These are phyloP conservation scores for Picochlorum costavermella DNA, from an alignment of 139 green algal genomes.

Conservation along the genomic window DNA sequence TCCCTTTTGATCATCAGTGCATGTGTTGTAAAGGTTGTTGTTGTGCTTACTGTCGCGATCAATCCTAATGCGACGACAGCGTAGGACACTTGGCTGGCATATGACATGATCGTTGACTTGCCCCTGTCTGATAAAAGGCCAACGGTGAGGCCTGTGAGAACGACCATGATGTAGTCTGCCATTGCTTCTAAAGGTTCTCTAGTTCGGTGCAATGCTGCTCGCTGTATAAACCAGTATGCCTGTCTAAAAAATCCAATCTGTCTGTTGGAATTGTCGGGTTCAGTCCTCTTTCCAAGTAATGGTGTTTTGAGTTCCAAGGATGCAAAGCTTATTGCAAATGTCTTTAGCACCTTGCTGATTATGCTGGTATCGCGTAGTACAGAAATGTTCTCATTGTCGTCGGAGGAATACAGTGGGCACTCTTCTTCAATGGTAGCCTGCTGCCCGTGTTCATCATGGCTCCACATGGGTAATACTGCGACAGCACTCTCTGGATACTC, in stretches of 20 bases:
- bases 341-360: no score
- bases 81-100: slow-evolving; percentile 36
- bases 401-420: no score
- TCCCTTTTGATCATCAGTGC: slow-evolving; percentile 35
- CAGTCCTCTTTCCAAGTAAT: no score
- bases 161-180: slow-evolving; percentile 43
- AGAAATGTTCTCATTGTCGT: no score
- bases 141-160: slow-evolving; percentile 38
- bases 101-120: slow-evolving; percentile 35
- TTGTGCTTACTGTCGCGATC: slow-evolving; percentile 33
- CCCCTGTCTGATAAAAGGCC: slow-evolving; percentile 42
- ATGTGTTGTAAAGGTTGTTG: slow-evolving; percentile 35
- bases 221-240: slow-evolving; percentile 32
- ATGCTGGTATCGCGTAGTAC: no score
- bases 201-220: slow-evolving; percentile 17
- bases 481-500: no score
- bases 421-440: not conserved
- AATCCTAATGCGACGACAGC: slow-evolving; percentile 43
- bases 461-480: no score
- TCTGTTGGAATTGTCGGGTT: no score
- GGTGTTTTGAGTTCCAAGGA: no score
- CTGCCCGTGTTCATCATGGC: not conserved
- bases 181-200: slow-evolving; percentile 35
- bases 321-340: no score
- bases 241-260: slow-evolving; percentile 32